Conservation (phyloP, 805 yeast species). For the Wickerhamiella domercqiae region DNA sequence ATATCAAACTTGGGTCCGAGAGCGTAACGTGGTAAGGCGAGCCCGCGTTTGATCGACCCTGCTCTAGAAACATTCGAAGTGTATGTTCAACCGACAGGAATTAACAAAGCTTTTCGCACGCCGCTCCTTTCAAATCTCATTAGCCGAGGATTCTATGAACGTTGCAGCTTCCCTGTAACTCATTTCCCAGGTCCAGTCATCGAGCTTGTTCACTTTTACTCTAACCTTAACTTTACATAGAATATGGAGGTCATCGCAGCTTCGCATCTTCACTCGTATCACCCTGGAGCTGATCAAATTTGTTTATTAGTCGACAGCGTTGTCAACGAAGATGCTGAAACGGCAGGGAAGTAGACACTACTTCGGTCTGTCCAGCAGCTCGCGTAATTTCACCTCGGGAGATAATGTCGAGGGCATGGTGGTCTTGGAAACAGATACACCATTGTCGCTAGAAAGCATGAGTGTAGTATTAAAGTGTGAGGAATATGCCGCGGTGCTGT, state of each 20-base stretch:
- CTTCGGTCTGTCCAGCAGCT: background rate
- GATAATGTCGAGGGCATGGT: background rate
- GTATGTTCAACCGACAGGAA: background rate
- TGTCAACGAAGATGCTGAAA: background rate
- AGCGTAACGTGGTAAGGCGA: too few relatives aligned
- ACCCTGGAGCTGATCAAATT: too few relatives aligned
- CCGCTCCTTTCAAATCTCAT: background rate
- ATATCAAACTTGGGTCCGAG: too few relatives aligned
- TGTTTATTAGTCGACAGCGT: too few relatives aligned
- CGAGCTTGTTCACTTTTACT: background rate
- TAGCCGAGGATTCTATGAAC: background rate
- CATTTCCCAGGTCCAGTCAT: background rate
- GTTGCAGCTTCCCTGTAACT: background rate
- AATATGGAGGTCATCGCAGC: too few relatives aligned
- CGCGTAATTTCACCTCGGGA: background rate
- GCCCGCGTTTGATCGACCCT: too few relatives aligned
- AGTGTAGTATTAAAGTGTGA: background rate
- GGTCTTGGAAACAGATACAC: background rate
- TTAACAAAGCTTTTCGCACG: background rate
- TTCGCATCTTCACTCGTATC: too few relatives aligned
- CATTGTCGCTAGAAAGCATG: background rate
- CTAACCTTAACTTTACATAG: background rate
- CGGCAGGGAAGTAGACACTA: background rate
- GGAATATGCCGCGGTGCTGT: background rate
- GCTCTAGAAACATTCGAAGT: background rate